Conservation (phyloP, 352 stramenopile species). For the Globisporangium nodosum region DNA sequence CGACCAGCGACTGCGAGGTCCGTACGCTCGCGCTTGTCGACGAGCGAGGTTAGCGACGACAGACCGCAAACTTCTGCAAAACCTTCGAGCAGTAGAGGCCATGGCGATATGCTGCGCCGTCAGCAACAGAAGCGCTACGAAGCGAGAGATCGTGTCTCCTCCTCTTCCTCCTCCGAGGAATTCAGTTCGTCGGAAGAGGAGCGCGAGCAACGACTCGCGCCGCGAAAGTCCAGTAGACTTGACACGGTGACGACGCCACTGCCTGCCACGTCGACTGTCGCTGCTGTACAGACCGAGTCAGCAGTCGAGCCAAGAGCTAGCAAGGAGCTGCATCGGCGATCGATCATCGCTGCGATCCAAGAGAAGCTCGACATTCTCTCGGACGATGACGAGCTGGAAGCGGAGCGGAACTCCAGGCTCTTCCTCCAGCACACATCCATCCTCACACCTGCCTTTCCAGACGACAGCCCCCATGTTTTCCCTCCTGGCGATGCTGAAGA, state of each 20-base stretch:
- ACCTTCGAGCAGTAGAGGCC: not conserved
- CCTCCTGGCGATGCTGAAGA: not conserved
- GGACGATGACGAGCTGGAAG: slow-evolving; percentile 27
- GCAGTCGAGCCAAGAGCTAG: not conserved
- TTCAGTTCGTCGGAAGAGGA: not conserved
- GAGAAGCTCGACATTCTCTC: slow-evolving; percentile 38
- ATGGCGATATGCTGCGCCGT: not conserved
- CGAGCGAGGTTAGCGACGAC: not conserved
- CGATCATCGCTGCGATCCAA: slow-evolving; percentile 44
- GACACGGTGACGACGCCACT: not conserved
- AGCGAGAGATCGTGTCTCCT: not conserved
- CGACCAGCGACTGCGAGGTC: not conserved
- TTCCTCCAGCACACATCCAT: slow-evolving; percentile 41
- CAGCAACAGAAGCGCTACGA: not conserved
- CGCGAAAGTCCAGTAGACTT: not conserved
- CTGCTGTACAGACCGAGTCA: not conserved
- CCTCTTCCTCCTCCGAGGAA: not conserved
- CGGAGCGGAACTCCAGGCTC: slow-evolving; percentile 25
- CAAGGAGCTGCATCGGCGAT: slow-evolving; percentile 18
- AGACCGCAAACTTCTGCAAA: not conserved
- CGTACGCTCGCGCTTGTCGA: not conserved
- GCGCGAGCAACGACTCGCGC: not conserved
- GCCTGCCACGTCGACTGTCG: not conserved
- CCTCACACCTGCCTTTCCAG: not conserved
- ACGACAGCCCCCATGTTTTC: not conserved